phyloP scores from a whole-genome alignment of 306 rosid genomes.

The Boehmeria nivea region DNA sequence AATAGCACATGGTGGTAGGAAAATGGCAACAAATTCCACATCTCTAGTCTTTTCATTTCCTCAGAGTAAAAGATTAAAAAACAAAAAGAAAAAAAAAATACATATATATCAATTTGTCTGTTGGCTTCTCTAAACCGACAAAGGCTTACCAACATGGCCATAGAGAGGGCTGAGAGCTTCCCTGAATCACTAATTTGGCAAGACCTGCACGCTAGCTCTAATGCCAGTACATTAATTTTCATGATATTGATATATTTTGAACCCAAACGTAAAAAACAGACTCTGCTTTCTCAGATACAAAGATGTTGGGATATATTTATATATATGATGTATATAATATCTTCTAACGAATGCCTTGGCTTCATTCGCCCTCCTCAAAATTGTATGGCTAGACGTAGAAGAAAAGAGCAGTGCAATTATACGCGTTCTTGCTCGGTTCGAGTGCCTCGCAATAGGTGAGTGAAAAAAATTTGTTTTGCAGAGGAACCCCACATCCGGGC shows the following conservation, averaged over 20 bases:
- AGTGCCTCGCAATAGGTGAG: no score
- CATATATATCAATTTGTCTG: no score
- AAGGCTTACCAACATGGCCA: background rate
- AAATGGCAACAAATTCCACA: conserved; percentile 13
- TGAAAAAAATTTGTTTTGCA: no score
- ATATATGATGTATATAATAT: no score
- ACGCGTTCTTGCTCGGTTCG: no score
- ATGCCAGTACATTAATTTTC: background rate
- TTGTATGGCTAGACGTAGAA: no score
- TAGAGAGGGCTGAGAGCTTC: background rate
- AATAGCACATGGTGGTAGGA: conserved; percentile 7
- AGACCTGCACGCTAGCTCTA: conserved; percentile 1
- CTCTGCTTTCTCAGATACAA: conserved; percentile 9
- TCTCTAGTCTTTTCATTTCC: conserved; percentile 5
- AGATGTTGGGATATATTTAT: no score
- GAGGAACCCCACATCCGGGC: no score
- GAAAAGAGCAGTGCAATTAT: no score
- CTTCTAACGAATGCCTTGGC: no score
- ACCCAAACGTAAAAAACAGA: background rate
- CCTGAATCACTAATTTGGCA: background rate
- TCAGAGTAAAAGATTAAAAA: background rate
- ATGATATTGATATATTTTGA: background rate
- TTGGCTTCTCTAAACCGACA: conserved; percentile 15
- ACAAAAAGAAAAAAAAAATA: background rate
- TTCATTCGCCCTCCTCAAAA: no score